Base-by-base conservation (phyloP, 1,284 basidiomycete genomes). In the Ganoderma meredithae region DNA sequence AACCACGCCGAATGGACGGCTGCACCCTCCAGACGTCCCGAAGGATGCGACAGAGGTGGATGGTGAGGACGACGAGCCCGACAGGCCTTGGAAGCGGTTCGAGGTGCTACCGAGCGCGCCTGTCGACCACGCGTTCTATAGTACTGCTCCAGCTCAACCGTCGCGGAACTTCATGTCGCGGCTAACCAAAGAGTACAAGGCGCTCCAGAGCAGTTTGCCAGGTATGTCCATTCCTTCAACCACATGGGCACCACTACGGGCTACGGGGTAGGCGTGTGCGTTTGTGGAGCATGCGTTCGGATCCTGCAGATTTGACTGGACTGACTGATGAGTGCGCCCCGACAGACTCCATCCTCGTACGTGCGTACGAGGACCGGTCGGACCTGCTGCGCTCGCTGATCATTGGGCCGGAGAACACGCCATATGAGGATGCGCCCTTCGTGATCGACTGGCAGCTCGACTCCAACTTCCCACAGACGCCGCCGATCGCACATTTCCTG, bases 391-490 rank as follows among this genome's bases (percentile, higher is more conserved):
- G 96, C 43, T 94, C 89, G 73, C 84, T 98, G 65, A 98, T 98
- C 73, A 91, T 98, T 72, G 96, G 96, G 13, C 95, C 96, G 67
- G 90, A 94, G 75, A 96, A 96, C 69, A 98, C 96, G 9, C 96
- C 96, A 19, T 97, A 96, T 75, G 90, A 95, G 78, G 92, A 97
- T 79, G 95, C 95, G 25, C 96, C 96, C 0, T 97, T 98, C 79
- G 90, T 98, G 39, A 96, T 98, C 69, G 96, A 98, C 81, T 95
- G 97, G 88, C 91, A 92, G 85, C 85, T 97, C 36, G 92, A 95
- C 76, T 92, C 94, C 8, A 90, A 91, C 76, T 98, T 96, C 79
- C 96, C 96, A 2, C 86, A 92, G 73, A 90, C 88, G 71, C 95
- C 96, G 6, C 96, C 96, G 0, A 84, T 90, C 55, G 96, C 96